Percentiles rank a stretch among this genome's conserved stretches.
These are phyloP conservation scores for Moelleriella libera DNA, from an alignment of 2,329 filamentous ascomycete genomes.

Conservation along the genomic window DNA sequence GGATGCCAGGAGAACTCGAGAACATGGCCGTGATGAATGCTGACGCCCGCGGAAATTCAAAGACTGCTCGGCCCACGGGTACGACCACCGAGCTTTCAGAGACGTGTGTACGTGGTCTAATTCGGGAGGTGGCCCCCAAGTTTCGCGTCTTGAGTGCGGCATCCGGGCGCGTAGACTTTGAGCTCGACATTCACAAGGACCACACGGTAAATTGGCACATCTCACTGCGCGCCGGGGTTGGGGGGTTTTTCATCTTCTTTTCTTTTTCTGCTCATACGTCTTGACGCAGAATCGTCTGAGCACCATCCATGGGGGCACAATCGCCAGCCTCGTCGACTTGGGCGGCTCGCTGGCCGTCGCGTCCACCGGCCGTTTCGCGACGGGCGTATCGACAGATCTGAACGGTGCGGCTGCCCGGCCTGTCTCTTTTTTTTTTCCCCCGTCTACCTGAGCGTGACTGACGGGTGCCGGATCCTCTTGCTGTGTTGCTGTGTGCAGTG, in stretches of 20 bases:
- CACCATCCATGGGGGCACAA: conserved; percentile 65
- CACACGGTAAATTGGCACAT: conserved; percentile 43
- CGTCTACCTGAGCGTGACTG: not conserved
- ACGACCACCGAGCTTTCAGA: not conserved
- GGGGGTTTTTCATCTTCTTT: too few relatives aligned
- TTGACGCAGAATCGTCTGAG: conserved; percentile 52
- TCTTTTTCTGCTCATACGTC: not conserved
- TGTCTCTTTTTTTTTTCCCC: not conserved
- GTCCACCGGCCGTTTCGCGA: conserved; percentile 47
- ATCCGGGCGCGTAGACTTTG: conserved; percentile 59
- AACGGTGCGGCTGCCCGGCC: conserved; percentile 30
- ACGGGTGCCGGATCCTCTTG: not conserved
- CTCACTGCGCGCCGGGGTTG: not conserved
- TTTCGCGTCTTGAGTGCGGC: conserved; percentile 51
- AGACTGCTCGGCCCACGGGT: conserved; percentile 17
- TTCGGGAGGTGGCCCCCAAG: conserved; percentile 21
- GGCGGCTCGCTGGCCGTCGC: conserved; percentile 52
- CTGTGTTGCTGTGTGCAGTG: conserved; percentile 29
- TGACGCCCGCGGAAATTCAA: not conserved
- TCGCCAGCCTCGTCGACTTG: conserved; percentile 60
- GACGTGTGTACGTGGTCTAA: too few relatives aligned
- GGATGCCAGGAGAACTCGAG: not conserved
- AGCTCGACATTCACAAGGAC: conserved; percentile 58
- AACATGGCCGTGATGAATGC: not conserved
- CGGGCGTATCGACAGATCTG: conserved; percentile 50